Conservation (phyloP, 2,329 filamentous ascomycete genomes). For the Aciculosporium take region DNA sequence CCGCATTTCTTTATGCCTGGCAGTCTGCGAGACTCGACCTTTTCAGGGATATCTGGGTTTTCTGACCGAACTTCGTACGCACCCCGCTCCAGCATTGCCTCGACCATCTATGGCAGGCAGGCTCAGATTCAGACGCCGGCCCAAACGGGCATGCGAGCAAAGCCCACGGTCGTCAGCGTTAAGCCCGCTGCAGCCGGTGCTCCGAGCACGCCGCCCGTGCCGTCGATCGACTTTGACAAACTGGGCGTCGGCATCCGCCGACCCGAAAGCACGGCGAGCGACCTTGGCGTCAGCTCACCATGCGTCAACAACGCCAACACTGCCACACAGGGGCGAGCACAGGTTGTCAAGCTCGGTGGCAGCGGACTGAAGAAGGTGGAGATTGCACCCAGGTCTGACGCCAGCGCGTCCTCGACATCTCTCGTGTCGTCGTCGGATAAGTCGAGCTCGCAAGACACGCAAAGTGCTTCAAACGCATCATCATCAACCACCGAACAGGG, state of each 20-base stretch:
- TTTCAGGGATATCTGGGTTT: slow-evolving; percentile 58
- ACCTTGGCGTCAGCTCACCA: slow-evolving; percentile 54
- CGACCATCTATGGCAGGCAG: slow-evolving; percentile 87
- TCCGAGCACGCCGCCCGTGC: slow-evolving; percentile 53
- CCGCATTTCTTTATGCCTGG: slow-evolving; percentile 90
- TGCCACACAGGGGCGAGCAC: slow-evolving; percentile 41
- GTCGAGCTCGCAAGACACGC: slow-evolving; percentile 26
- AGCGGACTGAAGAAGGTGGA: slow-evolving; percentile 34
- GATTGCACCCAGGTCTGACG: slow-evolving; percentile 23
- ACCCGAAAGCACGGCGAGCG: slow-evolving; percentile 40
- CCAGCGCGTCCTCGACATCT: slow-evolving; percentile 14
- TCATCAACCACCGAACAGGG: slow-evolving; percentile 37
- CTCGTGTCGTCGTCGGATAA: slow-evolving; percentile 7
- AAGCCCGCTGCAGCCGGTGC: slow-evolving; percentile 49
- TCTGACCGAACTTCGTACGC: slow-evolving; percentile 49
- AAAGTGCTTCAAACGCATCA: slow-evolving; percentile 36
- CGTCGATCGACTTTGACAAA: slow-evolving; percentile 51
- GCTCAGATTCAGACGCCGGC: slow-evolving; percentile 71
- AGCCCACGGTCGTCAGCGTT: slow-evolving; percentile 86
- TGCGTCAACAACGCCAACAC: slow-evolving; percentile 53
- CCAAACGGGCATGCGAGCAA: slow-evolving; percentile 74
- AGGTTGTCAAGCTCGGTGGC: slow-evolving; percentile 45
- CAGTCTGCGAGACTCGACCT: slow-evolving; percentile 81
- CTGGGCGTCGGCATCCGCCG: slow-evolving; percentile 30
- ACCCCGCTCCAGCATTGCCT: slow-evolving; percentile 64